Base-by-base conservation (phyloP, 116 monocot genomes). In the Zostera marina region DNA sequence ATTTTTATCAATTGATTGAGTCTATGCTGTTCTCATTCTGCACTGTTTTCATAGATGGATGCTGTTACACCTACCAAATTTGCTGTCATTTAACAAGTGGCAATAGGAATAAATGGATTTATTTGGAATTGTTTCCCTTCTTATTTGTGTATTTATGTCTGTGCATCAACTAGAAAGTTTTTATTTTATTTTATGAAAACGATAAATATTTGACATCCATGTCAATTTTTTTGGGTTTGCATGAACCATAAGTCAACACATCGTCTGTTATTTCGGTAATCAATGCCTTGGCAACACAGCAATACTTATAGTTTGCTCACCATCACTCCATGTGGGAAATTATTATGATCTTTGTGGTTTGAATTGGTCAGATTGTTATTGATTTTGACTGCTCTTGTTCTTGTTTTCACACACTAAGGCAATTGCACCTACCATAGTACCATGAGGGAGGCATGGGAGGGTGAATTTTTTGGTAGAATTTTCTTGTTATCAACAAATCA, bases 401-500 rank as follows among this genome's bases (percentile, higher is more conserved):
- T 41, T 19, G 10, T 41, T 19, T 51, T 10, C 15, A 16, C 11
- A 21, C 42, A 42, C 43, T 26, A 61, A 45, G 45, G 10, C 44
- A 22, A 61, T 15, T 61, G 61, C 45, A 13, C n/a, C n/a, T 47
- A n/a, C 10, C 59, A 59, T 15, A 39, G 44, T 32, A 32, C 32
- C 59, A 42, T 63, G 63, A 3, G 40, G 39, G 19, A n/a, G n/a
- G n/a, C n/a, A n/a, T n/a, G 0, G 11, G 24, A n/a, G 38, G 20
- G 56, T 10, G 56, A 12, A 72, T 17, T 15, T 19, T 51, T 17
- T 62, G 44, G 39, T 52, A 59, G 61, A 24, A 26, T 26, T 56
- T 62, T 69, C 65, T 60, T 26, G 48, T 54, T 54, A 59, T 15
- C 67, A 67, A 51, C 49, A 20, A 51, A 71, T 74, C 71, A 65